A percentile compares a stretch with the other conserved stretches of the same genome.
These are phyloP conservation scores for Eucommia ulmoides DNA, from an alignment of 257 asterid species.

Conservation along the genomic window DNA sequence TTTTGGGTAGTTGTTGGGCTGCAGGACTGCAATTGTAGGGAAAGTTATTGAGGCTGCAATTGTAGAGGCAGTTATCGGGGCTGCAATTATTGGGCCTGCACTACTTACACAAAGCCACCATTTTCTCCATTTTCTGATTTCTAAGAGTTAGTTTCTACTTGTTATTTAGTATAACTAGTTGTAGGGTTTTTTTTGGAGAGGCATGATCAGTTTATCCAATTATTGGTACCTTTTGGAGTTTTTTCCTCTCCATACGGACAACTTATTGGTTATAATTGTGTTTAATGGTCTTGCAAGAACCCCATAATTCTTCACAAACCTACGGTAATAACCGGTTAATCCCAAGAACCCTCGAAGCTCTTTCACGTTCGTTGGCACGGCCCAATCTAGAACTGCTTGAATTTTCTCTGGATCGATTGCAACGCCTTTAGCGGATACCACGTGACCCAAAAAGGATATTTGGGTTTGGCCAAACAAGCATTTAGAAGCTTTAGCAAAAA, in stretches of 20 bases:
- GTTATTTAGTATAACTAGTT: neutral
- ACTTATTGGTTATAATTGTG: no score
- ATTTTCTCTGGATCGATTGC: neutral
- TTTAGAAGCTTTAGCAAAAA: neutral
- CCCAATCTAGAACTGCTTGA: neutral
- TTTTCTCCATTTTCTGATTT: no score
- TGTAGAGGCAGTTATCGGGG: neutral
- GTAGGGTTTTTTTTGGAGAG: no score
- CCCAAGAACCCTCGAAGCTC: neutral
- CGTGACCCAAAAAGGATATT: neutral
- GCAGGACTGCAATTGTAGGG: no score
- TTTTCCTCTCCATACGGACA: neutral
- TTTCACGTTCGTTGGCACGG: neutral
- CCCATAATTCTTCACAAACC: neutral
- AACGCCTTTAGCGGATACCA: neutral
- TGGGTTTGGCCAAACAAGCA: neutral
- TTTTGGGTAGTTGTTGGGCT: no score
- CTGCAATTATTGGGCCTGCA: no score
- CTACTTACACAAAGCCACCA: no score
- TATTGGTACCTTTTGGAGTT: neutral
- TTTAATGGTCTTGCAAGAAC: neutral
- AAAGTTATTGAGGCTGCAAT: neutral
- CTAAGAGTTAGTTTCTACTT: neutral
- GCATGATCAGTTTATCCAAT: neutral
- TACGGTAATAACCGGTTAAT: neutral